A percentile compares a stretch with the other conserved stretches of the same genome.
These are phyloP conservation scores for Closterium sp. DNA, from an alignment of 139 green algal species.

Conservation along the genomic window DNA sequence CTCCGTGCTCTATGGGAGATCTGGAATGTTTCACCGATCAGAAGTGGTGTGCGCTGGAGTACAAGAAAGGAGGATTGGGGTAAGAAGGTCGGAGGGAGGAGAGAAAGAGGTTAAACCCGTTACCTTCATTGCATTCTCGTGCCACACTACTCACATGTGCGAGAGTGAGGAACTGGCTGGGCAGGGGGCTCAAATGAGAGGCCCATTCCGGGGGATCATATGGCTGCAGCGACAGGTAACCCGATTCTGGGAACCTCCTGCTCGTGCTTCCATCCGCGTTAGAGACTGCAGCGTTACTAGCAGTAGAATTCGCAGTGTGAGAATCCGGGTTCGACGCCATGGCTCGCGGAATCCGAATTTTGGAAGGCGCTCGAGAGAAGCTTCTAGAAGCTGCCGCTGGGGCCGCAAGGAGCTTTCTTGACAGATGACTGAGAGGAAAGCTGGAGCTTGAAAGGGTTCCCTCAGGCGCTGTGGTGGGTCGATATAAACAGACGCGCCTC, in stretches of 20 bases:
- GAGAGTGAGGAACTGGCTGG: neutral
- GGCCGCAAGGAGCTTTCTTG: too few species aligned
- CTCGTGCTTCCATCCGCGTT: neutral
- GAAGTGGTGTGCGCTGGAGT: constrained; percentile 62
- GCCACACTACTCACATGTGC: neutral
- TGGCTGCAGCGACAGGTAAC: neutral
- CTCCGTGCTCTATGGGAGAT: constrained; percentile 68
- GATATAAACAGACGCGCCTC: neutral
- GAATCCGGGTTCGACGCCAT: neutral
- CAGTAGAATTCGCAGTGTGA: neutral
- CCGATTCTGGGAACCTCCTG: neutral
- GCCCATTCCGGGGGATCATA: neutral
- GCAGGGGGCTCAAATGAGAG: neutral
- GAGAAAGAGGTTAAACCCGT: neutral
- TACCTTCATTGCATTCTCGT: too few species aligned
- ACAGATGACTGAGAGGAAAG: too few species aligned
- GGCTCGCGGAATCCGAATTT: neutral
- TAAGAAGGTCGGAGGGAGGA: too few species aligned
- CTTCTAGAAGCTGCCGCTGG: neutral
- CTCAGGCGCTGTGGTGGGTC: neutral
- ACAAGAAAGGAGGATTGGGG: neutral
- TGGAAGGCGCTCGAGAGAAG: neutral
- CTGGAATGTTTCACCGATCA: constrained; percentile 73
- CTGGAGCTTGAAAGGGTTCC: neutral
- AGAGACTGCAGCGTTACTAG: neutral